Percentiles rank a stretch among this genome's conserved stretches.
These are phyloP conservation scores for Ajuga chamaepitys DNA, from an alignment of 257 asterid genomes.

Conservation along the genomic window DNA sequence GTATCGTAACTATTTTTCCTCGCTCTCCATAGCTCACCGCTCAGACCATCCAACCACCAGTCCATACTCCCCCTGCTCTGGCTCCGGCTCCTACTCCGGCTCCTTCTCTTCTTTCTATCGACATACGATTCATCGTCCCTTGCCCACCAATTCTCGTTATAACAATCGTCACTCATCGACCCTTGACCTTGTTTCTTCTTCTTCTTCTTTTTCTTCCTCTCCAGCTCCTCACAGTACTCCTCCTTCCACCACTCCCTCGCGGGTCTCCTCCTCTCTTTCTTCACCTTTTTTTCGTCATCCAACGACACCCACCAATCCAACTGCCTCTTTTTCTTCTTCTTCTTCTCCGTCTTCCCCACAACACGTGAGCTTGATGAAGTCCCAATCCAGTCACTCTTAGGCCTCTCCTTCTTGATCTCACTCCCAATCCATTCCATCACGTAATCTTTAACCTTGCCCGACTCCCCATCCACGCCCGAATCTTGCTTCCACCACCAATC, in stretches of 20 bases:
- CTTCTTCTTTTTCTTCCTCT: conserved; percentile 77
- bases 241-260: conserved; percentile 99
- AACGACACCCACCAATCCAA: conserved; percentile 94
- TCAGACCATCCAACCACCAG: conserved; percentile 87
- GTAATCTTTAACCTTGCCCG: conserved; percentile 72
- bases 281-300: conserved; percentile 65
- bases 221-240: conserved; percentile 93
- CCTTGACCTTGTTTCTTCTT: conserved; percentile 45
- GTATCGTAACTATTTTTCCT: conserved; percentile 66
- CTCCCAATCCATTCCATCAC: conserved; percentile 97
- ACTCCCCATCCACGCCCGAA: conserved; percentile 37
- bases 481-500: conserved; percentile 99
- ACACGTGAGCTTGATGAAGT: conserved; percentile 48
- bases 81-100: conserved; percentile 49
- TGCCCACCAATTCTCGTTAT: conserved; percentile 50
- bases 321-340: conserved; percentile 44
- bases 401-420: conserved; percentile 93
- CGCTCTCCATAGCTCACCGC: conserved; percentile 79
- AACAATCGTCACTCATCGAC: conserved; percentile 44
- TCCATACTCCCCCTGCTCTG: conserved; percentile 64
- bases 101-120: conserved; percentile 50
- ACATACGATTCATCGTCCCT: conserved; percentile 49
- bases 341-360: conserved; percentile 43
- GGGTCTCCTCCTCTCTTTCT: conserved; percentile 83
- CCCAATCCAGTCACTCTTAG: conserved; percentile 67